Evolutionary conservation across 2,329 filamentous ascomycete species (phyloP), one percentile per base, ranked within the genome.

Genomic region (Salinomyces thailandicus): DNA sequence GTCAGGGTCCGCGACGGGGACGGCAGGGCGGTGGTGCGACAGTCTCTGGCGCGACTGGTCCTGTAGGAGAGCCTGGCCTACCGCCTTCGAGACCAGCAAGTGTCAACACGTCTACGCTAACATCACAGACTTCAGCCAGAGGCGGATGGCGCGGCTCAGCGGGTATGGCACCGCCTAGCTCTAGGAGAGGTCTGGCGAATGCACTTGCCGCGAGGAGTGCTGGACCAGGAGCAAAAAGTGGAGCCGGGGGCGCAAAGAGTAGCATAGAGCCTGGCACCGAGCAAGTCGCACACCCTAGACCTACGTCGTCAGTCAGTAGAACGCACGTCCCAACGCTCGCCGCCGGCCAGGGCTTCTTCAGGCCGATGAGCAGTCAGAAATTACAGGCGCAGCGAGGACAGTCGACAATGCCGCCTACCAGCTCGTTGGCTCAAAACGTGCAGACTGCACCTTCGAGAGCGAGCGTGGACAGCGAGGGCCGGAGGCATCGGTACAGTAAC

Each of bases 321-420:
- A 91, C 84, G 28, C 91, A 98, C 67, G 86, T 93, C 14, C 87
- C 91, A 1, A 86, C 82, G 2, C 67, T 98, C 36, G 81, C 85
- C 2, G 86, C 85, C 5, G 19, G 15, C 12, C 82, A 89, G 54
- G 89, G 85, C 36, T 96, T 98, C 65, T 94, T 93, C 57, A 81
- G 81, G 15, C 91, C 91, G 26, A 93, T 98, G 85, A 96, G 87
- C 63, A 93, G 89, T 16, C 86, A 94, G 59, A 81, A 85, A 58
- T 68, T 96, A 34, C 89, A 96, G 62, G 86, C 86, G 37, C 91
- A 96, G 62, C 73, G 89, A 58, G 78, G 79, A 45, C 75, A 68
- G 48, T n/a, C 9, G 22, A 26, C 22, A n/a, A n/a, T 8, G 9
- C 67, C 67, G 31, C 70, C 67, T 24, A 61, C 54, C 14, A 39